phyloP scores from a whole-genome alignment of 352 stramenopile species.

The Phytophthora rubi region DNA sequence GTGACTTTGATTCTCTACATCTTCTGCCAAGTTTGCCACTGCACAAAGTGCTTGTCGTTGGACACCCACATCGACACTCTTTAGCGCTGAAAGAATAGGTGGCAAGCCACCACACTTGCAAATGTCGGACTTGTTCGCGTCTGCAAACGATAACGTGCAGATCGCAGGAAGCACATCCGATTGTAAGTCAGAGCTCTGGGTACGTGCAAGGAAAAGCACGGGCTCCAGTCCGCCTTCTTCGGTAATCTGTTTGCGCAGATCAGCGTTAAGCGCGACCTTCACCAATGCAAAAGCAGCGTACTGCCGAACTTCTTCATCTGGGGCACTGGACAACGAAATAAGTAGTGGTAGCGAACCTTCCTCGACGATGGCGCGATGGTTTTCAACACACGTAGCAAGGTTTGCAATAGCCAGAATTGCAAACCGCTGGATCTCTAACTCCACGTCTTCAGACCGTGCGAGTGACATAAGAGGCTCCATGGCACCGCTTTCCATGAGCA shows the following conservation, averaged over 20 bases:
- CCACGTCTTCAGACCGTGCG: slow-evolving; percentile 93
- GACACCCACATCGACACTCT: slow-evolving; percentile 75
- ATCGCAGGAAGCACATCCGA: slow-evolving; percentile 91
- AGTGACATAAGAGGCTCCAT: slow-evolving; percentile 97
- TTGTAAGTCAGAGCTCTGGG: slow-evolving; percentile 92
- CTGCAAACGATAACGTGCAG: slow-evolving; percentile 92
- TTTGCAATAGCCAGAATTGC: slow-evolving; percentile 95
- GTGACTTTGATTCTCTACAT: slow-evolving; percentile 93
- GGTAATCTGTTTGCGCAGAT: slow-evolving; percentile 94
- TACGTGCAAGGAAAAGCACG: slow-evolving; percentile 95
- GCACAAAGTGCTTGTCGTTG: slow-evolving; percentile 94
- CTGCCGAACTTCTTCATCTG: slow-evolving; percentile 94
- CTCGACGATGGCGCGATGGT: slow-evolving; percentile 93
- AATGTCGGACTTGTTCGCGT: slow-evolving; percentile 95
- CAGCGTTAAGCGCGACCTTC: slow-evolving; percentile 94
- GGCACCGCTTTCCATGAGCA: slow-evolving; percentile 93
- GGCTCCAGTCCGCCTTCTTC: slow-evolving; percentile 95
- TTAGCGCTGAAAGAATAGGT: slow-evolving; percentile 84
- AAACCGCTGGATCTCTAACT: slow-evolving; percentile 96
- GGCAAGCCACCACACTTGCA: slow-evolving; percentile 93
- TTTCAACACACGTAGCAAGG: slow-evolving; percentile 93
- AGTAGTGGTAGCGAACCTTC: slow-evolving; percentile 94
- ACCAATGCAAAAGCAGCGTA: slow-evolving; percentile 96
- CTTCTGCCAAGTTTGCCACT: slow-evolving; percentile 95
- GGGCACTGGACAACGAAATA: slow-evolving; percentile 95